A percentile compares a stretch with the other conserved stretches of the same genome.
Evolutionary conservation across 306 rosid genomes (phyloP).

Genomic region (Echinosophora koreensis): DNA sequence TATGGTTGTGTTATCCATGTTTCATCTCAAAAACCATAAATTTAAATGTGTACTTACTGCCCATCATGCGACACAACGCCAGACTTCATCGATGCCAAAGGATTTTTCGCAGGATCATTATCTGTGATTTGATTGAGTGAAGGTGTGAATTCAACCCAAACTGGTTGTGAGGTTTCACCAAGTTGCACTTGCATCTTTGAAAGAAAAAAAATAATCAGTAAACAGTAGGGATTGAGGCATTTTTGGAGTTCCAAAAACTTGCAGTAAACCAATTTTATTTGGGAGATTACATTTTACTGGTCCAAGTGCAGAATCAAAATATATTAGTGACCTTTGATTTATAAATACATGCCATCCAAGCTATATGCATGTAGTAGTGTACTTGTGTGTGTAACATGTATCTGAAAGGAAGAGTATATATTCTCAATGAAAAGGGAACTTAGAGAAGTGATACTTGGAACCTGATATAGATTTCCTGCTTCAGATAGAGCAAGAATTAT

Average conservation of each 20-base stretch:
- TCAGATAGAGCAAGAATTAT: conserved; percentile 84
- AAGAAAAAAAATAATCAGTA: conserved; percentile 29
- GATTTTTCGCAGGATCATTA: conserved; percentile 54
- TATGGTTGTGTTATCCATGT: conserved; percentile 26
- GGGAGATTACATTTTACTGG: conserved; percentile 4
- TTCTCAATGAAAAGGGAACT: conserved; percentile 28
- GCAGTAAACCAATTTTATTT: conserved; percentile 1
- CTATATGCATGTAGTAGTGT: conserved; percentile 18
- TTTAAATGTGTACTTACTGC: conserved; percentile 61
- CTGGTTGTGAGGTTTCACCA: conserved; percentile 72
- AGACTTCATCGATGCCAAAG: conserved; percentile 57
- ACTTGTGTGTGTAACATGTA: neutral
- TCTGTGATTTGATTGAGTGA: conserved; percentile 55
- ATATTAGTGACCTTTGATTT: conserved; percentile 16
- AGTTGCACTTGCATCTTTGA: conserved; percentile 78
- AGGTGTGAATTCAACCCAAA: conserved; percentile 73
- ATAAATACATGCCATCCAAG: neutral
- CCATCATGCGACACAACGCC: conserved; percentile 74
- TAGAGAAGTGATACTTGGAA: conserved; percentile 38
- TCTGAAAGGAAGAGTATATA: conserved; percentile 27
- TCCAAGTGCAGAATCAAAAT: conserved; percentile 12
- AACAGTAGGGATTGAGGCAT: neutral
- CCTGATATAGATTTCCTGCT: conserved; percentile 82
- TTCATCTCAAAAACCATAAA: conserved; percentile 39
- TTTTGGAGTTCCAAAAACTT: conserved; percentile 11